Evolutionary conservation across 257 asterid genomes (phyloP), one percentile per base, ranked within the genome.

Genomic region (Solanum pennellii): DNA sequence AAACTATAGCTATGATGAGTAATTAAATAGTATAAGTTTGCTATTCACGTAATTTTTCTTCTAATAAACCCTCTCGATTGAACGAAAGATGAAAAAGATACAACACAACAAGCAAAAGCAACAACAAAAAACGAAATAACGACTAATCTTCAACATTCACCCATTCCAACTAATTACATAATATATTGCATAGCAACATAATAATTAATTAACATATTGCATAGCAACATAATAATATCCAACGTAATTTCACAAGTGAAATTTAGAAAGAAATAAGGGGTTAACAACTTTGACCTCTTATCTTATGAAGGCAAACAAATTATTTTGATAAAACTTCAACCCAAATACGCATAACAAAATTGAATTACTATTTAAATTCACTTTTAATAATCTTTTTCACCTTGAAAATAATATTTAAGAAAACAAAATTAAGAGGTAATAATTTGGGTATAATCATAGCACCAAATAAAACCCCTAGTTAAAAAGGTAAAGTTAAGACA

Each of bases 181-280:
- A 21, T 60, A 21, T 21, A 60, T 21, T 9, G 27, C 23, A 60
- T 3, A 60, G 0, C 68, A 60, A 21, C 68, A 21, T 9, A 21
- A 60, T 60, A 60, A 60, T 60, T 33, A 33, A 33, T 33, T 59
- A 9, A 21, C 21, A 21, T 21, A 21, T 21, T 9, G 6, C 23
- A 59, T 3, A 59, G 0, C 68, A 59, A 21, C 27, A 21, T 9
- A 20, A 60, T 60, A 60, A 60, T 60, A 62, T 62, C 0, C 1
- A 0, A 0, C 3, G 1, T 10, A 62, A 62, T 62, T n/a, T n/a
- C 4, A 62, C 0, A 23, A 62, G 71, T 62, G 1, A n/a, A n/a
- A 2, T 62, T 11, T 1, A 11, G 0, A 5, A n/a, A n/a, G n/a
- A 2, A n/a, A n/a, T 11, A n/a, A 1, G 0, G 0, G 1, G 8